Conservation (phyloP, 345 rosid species). For the Fremontodendron californicum region DNA sequence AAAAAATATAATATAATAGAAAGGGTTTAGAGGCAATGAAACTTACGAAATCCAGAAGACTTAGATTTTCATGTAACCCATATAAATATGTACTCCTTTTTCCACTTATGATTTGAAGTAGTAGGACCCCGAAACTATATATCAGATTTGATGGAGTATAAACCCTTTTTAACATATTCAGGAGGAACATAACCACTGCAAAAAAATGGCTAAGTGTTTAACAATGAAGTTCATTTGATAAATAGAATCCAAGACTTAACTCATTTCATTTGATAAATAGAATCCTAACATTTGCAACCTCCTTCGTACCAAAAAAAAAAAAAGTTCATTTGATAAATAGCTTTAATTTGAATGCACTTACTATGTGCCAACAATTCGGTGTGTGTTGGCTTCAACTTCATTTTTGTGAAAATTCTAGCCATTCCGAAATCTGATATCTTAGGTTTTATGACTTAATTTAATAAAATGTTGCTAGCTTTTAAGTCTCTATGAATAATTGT, state of each 20-base stretch:
- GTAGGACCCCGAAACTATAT: background rate
- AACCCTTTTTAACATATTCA: background rate
- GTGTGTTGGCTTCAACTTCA: background rate
- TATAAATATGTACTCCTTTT: background rate
- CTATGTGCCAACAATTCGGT: background rate
- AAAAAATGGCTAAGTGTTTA: background rate
- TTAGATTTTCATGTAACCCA: background rate
- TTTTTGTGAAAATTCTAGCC: background rate
- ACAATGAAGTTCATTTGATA: background rate
- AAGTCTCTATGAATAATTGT: background rate
- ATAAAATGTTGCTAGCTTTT: background rate
- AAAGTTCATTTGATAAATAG: too few relatives aligned
- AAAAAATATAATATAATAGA: background rate
- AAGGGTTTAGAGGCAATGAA: background rate
- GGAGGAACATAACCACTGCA: conserved; percentile 1
- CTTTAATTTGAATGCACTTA: background rate
- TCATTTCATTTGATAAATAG: too few relatives aligned
- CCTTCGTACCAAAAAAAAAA: too few relatives aligned
- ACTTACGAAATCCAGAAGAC: background rate
- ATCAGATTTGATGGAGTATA: background rate
- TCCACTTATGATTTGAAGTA: background rate
- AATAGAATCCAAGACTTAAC: too few relatives aligned
- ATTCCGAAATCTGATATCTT: conserved; percentile 3
- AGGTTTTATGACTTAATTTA: background rate
- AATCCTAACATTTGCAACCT: too few relatives aligned